Conservation (phyloP, 345 rosid species). For the Erysimum cheiranthoides region DNA sequence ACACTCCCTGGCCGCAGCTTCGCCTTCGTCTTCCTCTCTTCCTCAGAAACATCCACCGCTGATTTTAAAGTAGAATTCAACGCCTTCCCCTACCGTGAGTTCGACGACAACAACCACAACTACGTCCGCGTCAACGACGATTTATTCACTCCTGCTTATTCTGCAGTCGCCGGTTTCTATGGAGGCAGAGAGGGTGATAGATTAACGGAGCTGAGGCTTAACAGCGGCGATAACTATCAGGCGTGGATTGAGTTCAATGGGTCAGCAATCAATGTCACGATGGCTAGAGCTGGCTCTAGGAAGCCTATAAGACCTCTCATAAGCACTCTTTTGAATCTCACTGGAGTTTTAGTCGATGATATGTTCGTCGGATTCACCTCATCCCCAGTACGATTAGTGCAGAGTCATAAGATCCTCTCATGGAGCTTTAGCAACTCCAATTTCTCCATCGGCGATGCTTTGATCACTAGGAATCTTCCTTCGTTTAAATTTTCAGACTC, state of each 20-base stretch:
- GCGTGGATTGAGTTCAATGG: slow-evolving; percentile 79
- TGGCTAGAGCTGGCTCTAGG: slow-evolving; percentile 48
- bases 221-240: slow-evolving; percentile 72
- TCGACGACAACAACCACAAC: slow-evolving; percentile 61
- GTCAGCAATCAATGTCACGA: slow-evolving; percentile 49
- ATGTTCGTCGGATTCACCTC: slow-evolving; percentile 79
- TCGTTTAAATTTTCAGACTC: slow-evolving; percentile 60
- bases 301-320: slow-evolving; percentile 53
- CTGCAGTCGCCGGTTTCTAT: slow-evolving; percentile 61
- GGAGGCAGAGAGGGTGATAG: slow-evolving; percentile 38
- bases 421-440: slow-evolving; percentile 76
- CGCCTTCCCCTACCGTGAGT: slow-evolving; percentile 71
- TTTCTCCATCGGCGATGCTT: slow-evolving; percentile 58
- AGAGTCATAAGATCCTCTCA: slow-evolving; percentile 69
- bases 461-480: slow-evolving; percentile 68
- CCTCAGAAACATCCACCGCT: slow-evolving; percentile 53
- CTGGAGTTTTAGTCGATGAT: slow-evolving; percentile 60
- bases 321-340: slow-evolving; percentile 54
- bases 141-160: slow-evolving; percentile 56
- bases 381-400: slow-evolving; percentile 56
- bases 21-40: slow-evolving; percentile 66
- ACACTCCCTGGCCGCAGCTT: slow-evolving; percentile 66
- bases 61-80: no score
- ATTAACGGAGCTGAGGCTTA: slow-evolving; percentile 50
- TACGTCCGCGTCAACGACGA: slow-evolving; percentile 79